Percentiles rank a stretch among this genome's conserved stretches.
phyloP scores from a whole-genome alignment of 352 stramenopile genomes.

The Pythium phragmiticola region DNA sequence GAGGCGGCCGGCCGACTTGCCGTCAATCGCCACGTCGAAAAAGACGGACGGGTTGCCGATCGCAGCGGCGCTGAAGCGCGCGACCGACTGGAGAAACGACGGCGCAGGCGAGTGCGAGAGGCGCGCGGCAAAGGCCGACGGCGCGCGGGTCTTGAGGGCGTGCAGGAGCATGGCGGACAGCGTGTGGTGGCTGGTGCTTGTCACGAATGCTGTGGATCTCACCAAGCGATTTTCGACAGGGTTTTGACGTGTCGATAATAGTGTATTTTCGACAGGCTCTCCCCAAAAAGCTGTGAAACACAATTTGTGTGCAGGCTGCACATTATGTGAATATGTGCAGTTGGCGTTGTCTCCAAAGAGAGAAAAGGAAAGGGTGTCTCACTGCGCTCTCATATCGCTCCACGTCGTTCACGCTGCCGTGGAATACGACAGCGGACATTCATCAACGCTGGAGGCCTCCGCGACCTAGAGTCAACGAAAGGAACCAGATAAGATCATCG shows the following conservation, averaged over 20 bases:
- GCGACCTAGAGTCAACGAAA: slow-evolving; percentile 22
- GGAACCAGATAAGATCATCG: slow-evolving; percentile 27
- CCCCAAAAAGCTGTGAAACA: neutral
- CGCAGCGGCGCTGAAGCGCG: slow-evolving; percentile 57
- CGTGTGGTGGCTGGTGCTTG: neutral
- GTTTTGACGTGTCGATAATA: slow-evolving; percentile 24
- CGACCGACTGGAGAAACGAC: slow-evolving; percentile 25
- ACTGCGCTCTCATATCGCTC: slow-evolving; percentile 25
- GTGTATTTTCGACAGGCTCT: neutral
- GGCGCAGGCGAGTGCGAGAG: slow-evolving; percentile 7
- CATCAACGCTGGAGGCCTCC: slow-evolving; percentile 10
- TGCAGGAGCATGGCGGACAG: slow-evolving; percentile 25
- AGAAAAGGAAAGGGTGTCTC: slow-evolving; percentile 8
- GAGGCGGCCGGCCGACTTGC: slow-evolving; percentile 73
- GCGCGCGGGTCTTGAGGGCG: slow-evolving; percentile 35
- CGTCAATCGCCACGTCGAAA: slow-evolving; percentile 97
- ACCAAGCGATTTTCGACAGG: slow-evolving; percentile 11
- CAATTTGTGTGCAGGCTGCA: neutral
- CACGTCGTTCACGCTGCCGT: slow-evolving; percentile 16
- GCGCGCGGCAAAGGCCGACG: slow-evolving; percentile 19
- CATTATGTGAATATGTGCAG: neutral
- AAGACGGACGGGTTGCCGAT: slow-evolving; percentile 90
- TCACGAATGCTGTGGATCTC: neutral
- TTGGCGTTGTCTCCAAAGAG: neutral
- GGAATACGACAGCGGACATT: slow-evolving; percentile 18